phyloP scores from a whole-genome alignment of 805 yeast species.

The Kluyveromyces aestuarii region DNA sequence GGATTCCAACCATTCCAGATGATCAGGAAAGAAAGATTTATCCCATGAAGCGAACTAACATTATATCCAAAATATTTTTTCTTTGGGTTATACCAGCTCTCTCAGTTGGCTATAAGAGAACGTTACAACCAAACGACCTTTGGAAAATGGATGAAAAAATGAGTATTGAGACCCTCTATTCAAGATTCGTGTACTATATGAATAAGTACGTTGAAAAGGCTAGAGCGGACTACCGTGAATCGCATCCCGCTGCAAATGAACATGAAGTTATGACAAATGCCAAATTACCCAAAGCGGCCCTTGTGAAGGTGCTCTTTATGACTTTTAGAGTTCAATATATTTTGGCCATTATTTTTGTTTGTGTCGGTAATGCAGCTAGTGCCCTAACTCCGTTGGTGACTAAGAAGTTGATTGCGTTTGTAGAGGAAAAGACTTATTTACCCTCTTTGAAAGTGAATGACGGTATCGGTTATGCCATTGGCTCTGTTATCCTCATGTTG shows the following conservation, averaged over 20 bases:
- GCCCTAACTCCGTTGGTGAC: slow-evolving; percentile 62
- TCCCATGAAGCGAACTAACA: slow-evolving; percentile 38
- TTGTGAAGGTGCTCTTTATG: slow-evolving; percentile 38
- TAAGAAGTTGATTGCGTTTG: slow-evolving; percentile 53
- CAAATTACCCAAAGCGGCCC: slow-evolving; percentile 20
- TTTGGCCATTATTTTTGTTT: slow-evolving; percentile 36
- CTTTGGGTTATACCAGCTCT: slow-evolving; percentile 64
- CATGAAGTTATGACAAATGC: slow-evolving; percentile 30
- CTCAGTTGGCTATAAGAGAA: slow-evolving; percentile 61
- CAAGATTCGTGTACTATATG: slow-evolving; percentile 29
- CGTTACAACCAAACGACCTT: slow-evolving; percentile 56
- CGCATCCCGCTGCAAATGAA: slow-evolving; percentile 30
- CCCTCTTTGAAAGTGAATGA: slow-evolving; percentile 35
- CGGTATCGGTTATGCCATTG: slow-evolving; percentile 74
- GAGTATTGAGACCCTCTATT: slow-evolving; percentile 35
- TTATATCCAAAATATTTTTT: slow-evolving; percentile 40
- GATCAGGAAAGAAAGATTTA: slow-evolving; percentile 40
- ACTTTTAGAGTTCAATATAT: slow-evolving; percentile 43
- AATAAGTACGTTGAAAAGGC: slow-evolving; percentile 25
- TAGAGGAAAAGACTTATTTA: slow-evolving; percentile 41
- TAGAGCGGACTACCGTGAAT: slow-evolving; percentile 22
- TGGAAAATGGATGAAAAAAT: slow-evolving; percentile 36
- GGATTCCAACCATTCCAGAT: slow-evolving; percentile 41
- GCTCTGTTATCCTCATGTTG: slow-evolving; percentile 49
- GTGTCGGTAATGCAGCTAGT: slow-evolving; percentile 37